Percentiles rank a stretch among this genome's conserved stretches.
Conservation (phyloP, 2,329 filamentous ascomycete genomes). For the Diaporthe ilicicola region DNA sequence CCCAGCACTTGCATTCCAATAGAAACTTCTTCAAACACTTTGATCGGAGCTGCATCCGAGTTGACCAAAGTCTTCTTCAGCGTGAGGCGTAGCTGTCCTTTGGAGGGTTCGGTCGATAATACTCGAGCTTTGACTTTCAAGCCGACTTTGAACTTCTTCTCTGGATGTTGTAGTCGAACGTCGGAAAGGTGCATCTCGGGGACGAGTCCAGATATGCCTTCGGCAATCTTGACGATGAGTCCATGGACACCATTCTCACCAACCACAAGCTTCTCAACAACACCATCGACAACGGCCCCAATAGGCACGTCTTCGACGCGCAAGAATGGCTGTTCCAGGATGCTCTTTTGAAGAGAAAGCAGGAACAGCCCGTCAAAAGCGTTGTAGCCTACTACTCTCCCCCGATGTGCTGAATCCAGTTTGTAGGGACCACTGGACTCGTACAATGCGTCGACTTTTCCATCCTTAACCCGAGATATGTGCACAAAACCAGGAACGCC, state of each 20-base stretch:
- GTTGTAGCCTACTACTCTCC: slow-evolving; percentile 87
- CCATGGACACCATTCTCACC: slow-evolving; percentile 81
- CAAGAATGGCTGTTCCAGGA: slow-evolving; percentile 88
- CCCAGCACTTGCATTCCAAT: slow-evolving; percentile 83
- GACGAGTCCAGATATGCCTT: slow-evolving; percentile 89
- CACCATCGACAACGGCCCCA: slow-evolving; percentile 82
- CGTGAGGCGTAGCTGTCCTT: slow-evolving; percentile 84
- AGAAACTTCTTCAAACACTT: slow-evolving; percentile 76
- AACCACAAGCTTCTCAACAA: slow-evolving; percentile 84
- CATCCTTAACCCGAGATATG: slow-evolving; percentile 90
- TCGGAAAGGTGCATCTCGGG: slow-evolving; percentile 90
- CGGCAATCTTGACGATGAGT: slow-evolving; percentile 82
- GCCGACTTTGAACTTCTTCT: slow-evolving; percentile 94
- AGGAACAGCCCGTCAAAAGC: slow-evolving; percentile 86
- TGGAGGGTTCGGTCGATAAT: slow-evolving; percentile 78
- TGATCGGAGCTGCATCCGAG: slow-evolving; percentile 82
- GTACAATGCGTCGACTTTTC: slow-evolving; percentile 85
- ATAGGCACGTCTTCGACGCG: slow-evolving; percentile 90
- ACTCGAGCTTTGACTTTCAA: slow-evolving; percentile 86
- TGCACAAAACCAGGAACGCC: slow-evolving; percentile 88
- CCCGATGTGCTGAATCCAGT: slow-evolving; percentile 79
- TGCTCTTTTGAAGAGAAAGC: slow-evolving; percentile 81
- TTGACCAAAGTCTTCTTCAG: slow-evolving; percentile 95
- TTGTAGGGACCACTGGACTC: slow-evolving; percentile 81
- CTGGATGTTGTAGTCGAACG: slow-evolving; percentile 85